These are phyloP conservation scores for Stagonosporopsis chrysanthemi DNA, from an alignment of 2,329 filamentous ascomycete genomes.

Conservation along the genomic window DNA sequence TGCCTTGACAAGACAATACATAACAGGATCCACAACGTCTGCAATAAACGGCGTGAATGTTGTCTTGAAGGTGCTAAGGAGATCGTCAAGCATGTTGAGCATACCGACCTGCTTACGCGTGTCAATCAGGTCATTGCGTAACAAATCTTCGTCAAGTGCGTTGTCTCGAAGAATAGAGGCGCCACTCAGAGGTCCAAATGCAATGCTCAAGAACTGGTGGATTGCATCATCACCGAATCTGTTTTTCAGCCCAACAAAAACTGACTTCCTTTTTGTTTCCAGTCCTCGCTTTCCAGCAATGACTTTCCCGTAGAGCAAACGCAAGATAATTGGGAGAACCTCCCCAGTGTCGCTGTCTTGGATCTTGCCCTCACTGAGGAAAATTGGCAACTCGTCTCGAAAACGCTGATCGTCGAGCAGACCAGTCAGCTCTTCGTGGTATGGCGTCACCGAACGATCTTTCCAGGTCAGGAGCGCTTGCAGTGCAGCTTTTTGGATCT, in stretches of 20 bases:
- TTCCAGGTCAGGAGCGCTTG: conserved; percentile 93
- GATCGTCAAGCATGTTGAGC: conserved; percentile 86
- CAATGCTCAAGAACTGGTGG: conserved; percentile 81
- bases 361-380: conserved; percentile 75
- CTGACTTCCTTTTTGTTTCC: conserved; percentile 75
- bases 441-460: conserved; percentile 73
- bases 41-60: conserved; percentile 73
- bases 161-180: conserved; percentile 65
- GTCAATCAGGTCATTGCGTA: conserved; percentile 63
- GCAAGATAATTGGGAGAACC: conserved; percentile 85
- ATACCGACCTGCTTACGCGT: conserved; percentile 87
- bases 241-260: conserved; percentile 76
- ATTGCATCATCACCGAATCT: conserved; percentile 78
- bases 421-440: conserved; percentile 85
- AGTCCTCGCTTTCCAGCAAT: conserved; percentile 85
- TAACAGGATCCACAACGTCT: conserved; percentile 74
- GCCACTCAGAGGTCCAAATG: conserved; percentile 73
- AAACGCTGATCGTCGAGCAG: conserved; percentile 90
- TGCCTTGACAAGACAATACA: conserved; percentile 81
- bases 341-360: conserved; percentile 74
- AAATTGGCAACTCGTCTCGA: conserved; percentile 89
- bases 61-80: conserved; percentile 83
- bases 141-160: conserved; percentile 55
- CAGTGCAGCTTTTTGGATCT: conserved; percentile 84
- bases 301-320: conserved; percentile 86